Conservation (phyloP, 176 grass and related monocot genomes). For the maize (Zea mays) region DNA sequence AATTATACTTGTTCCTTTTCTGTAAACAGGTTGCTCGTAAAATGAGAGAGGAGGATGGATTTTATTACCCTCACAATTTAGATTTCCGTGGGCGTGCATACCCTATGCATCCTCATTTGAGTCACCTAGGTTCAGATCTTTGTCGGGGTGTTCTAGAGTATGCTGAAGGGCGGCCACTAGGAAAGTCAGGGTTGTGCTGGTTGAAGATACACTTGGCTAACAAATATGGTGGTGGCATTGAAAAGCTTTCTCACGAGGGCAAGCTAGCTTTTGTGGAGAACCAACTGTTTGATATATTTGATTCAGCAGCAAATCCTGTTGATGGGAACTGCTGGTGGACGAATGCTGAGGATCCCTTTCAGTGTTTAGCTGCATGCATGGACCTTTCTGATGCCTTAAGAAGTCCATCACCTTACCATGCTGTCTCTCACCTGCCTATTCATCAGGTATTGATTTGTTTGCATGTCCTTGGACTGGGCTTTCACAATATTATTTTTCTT, state of each 20-base stretch:
- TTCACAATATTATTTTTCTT: not conserved
- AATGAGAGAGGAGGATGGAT: constrained; percentile 88
- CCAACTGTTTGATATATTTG: constrained; percentile 77
- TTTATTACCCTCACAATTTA: constrained; percentile 94
- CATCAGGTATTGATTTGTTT: constrained; percentile 70
- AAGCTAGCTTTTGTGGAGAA: constrained; percentile 74
- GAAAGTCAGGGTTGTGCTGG: constrained; percentile 82
- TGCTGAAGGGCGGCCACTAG: constrained; percentile 77
- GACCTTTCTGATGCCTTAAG: constrained; percentile 77
- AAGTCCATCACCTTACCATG: constrained; percentile 56
- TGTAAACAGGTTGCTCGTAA: constrained; percentile 85
- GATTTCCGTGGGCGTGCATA: constrained; percentile 94
- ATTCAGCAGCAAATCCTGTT: constrained; percentile 84
- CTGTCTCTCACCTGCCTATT: constrained; percentile 80
- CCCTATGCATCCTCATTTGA: constrained; percentile 95
- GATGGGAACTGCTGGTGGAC: constrained; percentile 79
- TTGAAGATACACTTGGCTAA: constrained; percentile 97
- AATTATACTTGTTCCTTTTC: constrained; percentile 4
- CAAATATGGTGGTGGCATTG: constrained; percentile 82
- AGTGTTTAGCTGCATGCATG: constrained; percentile 91
- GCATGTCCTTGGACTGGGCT: not conserved
- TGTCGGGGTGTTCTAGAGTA: constrained; percentile 92
- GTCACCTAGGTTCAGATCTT: constrained; percentile 86
- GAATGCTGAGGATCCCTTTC: constrained; percentile 92
- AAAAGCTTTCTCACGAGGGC: constrained; percentile 81